Evolutionary conservation across 2,329 filamentous ascomycete species (phyloP).

Genomic region (Cladophialophora exuberans): DNA sequence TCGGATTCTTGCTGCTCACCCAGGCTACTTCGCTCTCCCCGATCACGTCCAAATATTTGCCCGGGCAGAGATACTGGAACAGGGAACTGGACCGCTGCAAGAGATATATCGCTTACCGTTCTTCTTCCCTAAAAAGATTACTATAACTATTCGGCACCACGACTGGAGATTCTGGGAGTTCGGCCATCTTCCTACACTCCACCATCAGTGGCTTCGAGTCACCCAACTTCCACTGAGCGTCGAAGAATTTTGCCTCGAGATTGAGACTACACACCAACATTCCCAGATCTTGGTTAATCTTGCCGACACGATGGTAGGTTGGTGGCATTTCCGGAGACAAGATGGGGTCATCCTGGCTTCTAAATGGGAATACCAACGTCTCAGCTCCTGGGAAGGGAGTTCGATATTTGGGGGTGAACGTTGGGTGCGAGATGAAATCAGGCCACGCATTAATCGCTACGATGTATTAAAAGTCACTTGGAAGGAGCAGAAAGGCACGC

Average conservation of each 20-base stretch:
- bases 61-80: background rate
- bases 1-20: no score
- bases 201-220: background rate
- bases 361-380: slow-evolving; percentile 29
- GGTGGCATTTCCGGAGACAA: background rate
- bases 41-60: background rate
- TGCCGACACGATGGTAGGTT: background rate
- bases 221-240: slow-evolving; percentile 37
- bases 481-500: slow-evolving; percentile 41
- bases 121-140: background rate
- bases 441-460: slow-evolving; percentile 47
- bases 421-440: slow-evolving; percentile 50
- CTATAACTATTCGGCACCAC: background rate
- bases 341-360: background rate
- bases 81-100: background rate
- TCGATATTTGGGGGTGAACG: slow-evolving; percentile 45
- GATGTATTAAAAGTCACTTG: slow-evolving; percentile 49
- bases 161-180: background rate
- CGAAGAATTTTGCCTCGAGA: slow-evolving; percentile 47
- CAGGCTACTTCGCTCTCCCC: no score
- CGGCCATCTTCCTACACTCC: background rate
- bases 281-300: no score
- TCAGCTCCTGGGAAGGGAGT: slow-evolving; percentile 50
- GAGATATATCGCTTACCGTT: background rate
- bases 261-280: slow-evolving; percentile 56